A percentile compares a stretch with the other conserved stretches of the same genome.
phyloP scores from a whole-genome alignment of 2,329 filamentous ascomycete genomes.

The Beauveria sp. region DNA sequence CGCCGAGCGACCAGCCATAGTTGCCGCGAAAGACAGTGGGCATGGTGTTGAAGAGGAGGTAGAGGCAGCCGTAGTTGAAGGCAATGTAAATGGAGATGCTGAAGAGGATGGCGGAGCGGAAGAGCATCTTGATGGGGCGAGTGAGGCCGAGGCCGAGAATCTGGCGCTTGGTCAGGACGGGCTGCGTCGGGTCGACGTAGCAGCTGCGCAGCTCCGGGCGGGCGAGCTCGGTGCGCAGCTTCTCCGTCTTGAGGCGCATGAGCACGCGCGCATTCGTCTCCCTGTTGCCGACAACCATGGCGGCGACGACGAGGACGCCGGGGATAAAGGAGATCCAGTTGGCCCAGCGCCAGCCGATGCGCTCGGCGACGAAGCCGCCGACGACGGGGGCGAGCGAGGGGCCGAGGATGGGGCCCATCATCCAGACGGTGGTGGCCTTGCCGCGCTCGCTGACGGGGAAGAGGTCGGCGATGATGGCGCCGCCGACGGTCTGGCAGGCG shows the following conservation, averaged over 20 bases:
- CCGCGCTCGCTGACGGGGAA: conserved; percentile 40
- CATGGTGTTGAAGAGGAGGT: conserved; percentile 47
- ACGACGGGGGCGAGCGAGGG: conserved; percentile 39
- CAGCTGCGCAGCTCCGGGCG: conserved; percentile 36
- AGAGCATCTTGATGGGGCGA: conserved; percentile 44
- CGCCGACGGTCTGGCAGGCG: conserved; percentile 46
- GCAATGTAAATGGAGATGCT: conserved; percentile 41
- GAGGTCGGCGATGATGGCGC: conserved; percentile 48
- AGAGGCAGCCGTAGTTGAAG: conserved; percentile 44
- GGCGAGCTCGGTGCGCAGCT: conserved; percentile 36
- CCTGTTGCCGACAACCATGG: conserved; percentile 30
- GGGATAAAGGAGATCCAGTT: conserved; percentile 47
- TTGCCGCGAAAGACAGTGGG: conserved; percentile 39
- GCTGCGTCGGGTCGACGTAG: conserved; percentile 31
- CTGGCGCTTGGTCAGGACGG: conserved; percentile 17
- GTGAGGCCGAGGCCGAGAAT: conserved; percentile 40
- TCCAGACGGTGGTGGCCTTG: conserved; percentile 42
- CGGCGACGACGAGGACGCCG: conserved; percentile 18
- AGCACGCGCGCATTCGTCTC: conserved; percentile 36
- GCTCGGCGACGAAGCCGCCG: conserved; percentile 41
- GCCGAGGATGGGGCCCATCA: conserved; percentile 51
- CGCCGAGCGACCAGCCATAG: conserved; percentile 39
- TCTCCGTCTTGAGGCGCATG: conserved; percentile 39
- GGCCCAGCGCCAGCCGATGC: conserved; percentile 45
- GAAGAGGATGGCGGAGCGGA: conserved; percentile 40